Base-by-base conservation (phyloP, 441 rosid species). In the Eruca vesicaria region DNA sequence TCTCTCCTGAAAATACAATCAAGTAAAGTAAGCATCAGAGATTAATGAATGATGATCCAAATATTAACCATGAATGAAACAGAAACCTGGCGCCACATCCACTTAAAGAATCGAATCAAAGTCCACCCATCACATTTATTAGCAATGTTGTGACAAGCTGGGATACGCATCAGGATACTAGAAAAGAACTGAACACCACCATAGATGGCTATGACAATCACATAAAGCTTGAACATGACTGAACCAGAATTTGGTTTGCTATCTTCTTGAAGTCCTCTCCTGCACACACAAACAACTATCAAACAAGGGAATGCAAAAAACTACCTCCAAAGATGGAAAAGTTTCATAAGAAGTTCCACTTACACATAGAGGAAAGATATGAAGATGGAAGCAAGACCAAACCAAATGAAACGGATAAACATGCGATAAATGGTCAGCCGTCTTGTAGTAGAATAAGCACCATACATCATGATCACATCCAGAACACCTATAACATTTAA, bases 331-430 rank as follows among this genome's bases (percentile, higher is more conserved):
- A 14, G n/a, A 41, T 1, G 18, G 50, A 5, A 14, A 41, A 5
- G 7, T 41, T 16, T 16, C 16, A 41, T 0, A 41, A 23, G 58
- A 71, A 31, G 29, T 63, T 71, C 73, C 16, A 79, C 99, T 74
- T 96, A 96, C 99, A 91, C 92, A 82, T 96, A 96, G 71, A 96
- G 96, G 80, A 96, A 90, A 81, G 92, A 77, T 69, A 96, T 70
- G 85, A 86, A 81, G 76, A 87, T 82, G 1, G 99, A 96, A 76
- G 97, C 97, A 66, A 80, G 62, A 61, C 85, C 61, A 80, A 89
- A 90, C 97, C 97, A 93, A 78, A 90, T 68, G 79, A 93, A 89
- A 74, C 98, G 97, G 43, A 93, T 87, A 84, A 87, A 86, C 72
- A 96, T 86, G 72, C 98, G 90, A 71, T 94, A 84, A 74, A 96